Percentiles rank a stretch among this genome's conserved stretches.
Conservation (phyloP, 140 eudicot species). For the Stevia rebaudiana region DNA sequence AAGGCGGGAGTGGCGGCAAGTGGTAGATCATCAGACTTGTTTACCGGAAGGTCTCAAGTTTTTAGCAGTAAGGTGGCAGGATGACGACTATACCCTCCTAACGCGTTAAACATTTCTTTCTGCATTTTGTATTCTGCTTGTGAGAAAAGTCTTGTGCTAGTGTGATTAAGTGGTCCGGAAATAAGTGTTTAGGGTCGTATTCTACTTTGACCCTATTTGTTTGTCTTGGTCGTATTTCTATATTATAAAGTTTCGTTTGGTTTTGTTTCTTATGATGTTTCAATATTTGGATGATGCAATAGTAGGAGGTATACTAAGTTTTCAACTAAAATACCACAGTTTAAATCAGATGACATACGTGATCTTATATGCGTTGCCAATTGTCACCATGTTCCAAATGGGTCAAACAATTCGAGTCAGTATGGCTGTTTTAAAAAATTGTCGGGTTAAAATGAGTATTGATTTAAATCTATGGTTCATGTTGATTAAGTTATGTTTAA, state of each 20-base stretch:
- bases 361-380: neutral
- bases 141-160: neutral
- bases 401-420: neutral
- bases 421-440: too few relatives aligned
- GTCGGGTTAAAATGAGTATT: too few relatives aligned
- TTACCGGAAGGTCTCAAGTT: constrained; percentile 49
- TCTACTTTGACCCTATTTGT: neutral
- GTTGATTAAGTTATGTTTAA: too few relatives aligned
- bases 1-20: constrained; percentile 62
- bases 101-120: neutral
- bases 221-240: neutral
- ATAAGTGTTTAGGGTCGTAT: neutral
- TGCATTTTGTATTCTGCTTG: constrained; percentile 8
- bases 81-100: constrained; percentile 19
- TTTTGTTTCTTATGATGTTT: neutral
- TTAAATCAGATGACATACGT: neutral
- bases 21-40: constrained; percentile 40
- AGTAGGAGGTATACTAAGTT: neutral
- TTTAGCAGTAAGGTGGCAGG: constrained; percentile 59
- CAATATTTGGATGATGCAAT: neutral
- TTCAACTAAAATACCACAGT: neutral
- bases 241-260: constrained; percentile 2
- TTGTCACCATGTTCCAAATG: neutral
- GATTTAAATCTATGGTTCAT: too few relatives aligned
- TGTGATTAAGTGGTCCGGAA: constrained; percentile 3